Conservation (phyloP, 1,284 basidiomycete genomes). For the Apiotrichum porosum region DNA sequence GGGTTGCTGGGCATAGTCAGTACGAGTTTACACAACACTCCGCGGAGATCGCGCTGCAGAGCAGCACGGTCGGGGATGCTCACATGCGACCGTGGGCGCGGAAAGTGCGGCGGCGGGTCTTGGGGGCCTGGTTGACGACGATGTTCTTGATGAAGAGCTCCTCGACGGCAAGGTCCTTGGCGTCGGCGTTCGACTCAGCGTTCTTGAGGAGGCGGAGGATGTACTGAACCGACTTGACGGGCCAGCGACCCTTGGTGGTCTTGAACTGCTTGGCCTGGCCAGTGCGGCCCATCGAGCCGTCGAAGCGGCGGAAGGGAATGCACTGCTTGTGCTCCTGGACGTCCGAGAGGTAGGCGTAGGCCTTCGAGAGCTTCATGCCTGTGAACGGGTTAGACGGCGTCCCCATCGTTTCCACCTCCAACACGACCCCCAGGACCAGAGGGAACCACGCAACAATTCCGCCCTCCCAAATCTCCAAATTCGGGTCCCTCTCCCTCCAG, state of each 20-base stretch:
- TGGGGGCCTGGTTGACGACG: constrained; percentile 97
- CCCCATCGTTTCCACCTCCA: too few species aligned
- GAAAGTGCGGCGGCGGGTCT: constrained; percentile 99
- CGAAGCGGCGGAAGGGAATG: constrained; percentile 95
- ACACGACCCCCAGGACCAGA: too few species aligned
- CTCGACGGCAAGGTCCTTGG: constrained; percentile 90
- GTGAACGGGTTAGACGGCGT: not conserved
- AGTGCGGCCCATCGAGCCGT: constrained; percentile 95
- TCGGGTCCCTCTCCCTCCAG: not conserved
- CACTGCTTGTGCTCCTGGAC: constrained; percentile 96
- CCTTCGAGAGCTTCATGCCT: constrained; percentile 94
- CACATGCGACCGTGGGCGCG: constrained; percentile 90
- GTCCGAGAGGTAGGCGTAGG: constrained; percentile 89
- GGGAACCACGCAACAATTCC: too few species aligned
- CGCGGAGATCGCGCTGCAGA: too few species aligned
- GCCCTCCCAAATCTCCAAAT: not conserved
- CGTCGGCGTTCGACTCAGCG: constrained; percentile 98
- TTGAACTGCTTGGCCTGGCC: constrained; percentile 98
- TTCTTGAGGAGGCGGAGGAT: constrained; percentile 94
- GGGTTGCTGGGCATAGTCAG: constrained; percentile 56
- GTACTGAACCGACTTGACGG: constrained; percentile 98
- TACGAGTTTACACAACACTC: too few species aligned
- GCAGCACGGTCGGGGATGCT: constrained; percentile 7
- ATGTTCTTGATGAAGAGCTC: constrained; percentile 95
- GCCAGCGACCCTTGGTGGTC: constrained; percentile 98